Evolutionary conservation across 441 rosid genomes (phyloP).

Genomic region (Lagerstroemia fauriei): DNA sequence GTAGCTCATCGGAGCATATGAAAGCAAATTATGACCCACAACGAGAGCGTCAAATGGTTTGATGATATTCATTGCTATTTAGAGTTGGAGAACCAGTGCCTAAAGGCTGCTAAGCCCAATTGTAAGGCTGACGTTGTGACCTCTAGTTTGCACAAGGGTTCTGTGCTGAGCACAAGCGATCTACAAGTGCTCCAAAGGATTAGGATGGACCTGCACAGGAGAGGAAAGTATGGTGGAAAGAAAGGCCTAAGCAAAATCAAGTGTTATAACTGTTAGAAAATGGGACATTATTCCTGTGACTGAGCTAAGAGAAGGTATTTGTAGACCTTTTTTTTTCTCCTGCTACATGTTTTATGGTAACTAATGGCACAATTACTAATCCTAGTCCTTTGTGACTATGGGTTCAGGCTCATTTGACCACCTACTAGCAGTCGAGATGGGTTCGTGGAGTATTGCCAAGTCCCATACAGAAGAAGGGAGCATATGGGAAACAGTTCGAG

Average conservation of each 20-base stretch:
- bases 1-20: neutral
- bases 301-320: too few relatives aligned
- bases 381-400: slow-evolving; percentile 5
- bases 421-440: neutral
- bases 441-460: neutral
- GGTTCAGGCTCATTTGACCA: slow-evolving; percentile 14
- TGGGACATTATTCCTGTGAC: too few relatives aligned
- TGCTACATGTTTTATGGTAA: neutral
- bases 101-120: neutral
- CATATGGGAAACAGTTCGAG: too few relatives aligned
- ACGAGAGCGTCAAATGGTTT: too few relatives aligned
- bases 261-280: neutral
- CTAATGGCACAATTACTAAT: neutral
- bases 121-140: neutral
- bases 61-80: neutral
- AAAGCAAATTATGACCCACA: too few relatives aligned
- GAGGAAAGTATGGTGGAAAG: neutral
- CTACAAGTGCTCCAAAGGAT: neutral
- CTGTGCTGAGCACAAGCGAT: neutral
- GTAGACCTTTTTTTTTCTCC: too few relatives aligned
- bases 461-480: too few relatives aligned
- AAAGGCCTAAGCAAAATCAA: neutral
- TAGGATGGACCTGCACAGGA: neutral
- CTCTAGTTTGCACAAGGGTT: neutral
- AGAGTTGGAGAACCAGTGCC: neutral